Base-by-base conservation (phyloP, 805 yeast species). In the Candida xyloterini region DNA sequence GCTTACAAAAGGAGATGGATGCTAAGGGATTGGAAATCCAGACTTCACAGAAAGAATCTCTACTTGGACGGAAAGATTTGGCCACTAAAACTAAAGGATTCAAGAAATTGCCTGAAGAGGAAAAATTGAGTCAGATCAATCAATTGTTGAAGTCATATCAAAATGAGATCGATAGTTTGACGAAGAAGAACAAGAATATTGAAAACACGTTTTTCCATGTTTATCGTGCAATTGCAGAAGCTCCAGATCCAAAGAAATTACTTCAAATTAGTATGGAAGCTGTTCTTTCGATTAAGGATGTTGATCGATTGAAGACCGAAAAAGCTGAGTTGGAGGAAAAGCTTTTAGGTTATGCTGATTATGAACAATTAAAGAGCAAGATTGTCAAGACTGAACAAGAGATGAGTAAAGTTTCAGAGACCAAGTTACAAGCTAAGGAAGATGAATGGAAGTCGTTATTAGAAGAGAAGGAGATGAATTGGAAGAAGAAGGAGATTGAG, bases 231-330 rank as follows among this genome's bases (percentile, higher is more conserved):
- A 65, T 91, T 5, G 86, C 89, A 5, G 96, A 90, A 59, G 90
- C 95, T 0, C 97, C 97, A 0, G 97, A 91, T 64, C 98, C 98
- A 1, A 77, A 74, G 46, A 95, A 95, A 4, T 61, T 90, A 29
- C 65, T 91, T 42, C 84, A 84, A 51, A 73, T 79, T 27, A 77
- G 90, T 1, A 57, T 84, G 20, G 86, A 81, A 35, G 75, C 86
- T 5, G 76, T 83, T 7, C 60, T 72, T 3, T 46, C 57, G 3
- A 25, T 47, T 21, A 67, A 73, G 15, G 87, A 84, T 37, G 64
- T 73, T 6, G 73, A 70, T 3, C 61, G 62, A 8, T 61, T 84
- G 34, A 71, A 71, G 42, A 63, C 66, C 16, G 85, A 84, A 48
- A 73, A 71, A 40, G 57, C 59, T 4, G 54, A 55, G 10, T 60